Conservation (phyloP, 2,329 filamentous ascomycete genomes). For the Cladosporium sp. region DNA sequence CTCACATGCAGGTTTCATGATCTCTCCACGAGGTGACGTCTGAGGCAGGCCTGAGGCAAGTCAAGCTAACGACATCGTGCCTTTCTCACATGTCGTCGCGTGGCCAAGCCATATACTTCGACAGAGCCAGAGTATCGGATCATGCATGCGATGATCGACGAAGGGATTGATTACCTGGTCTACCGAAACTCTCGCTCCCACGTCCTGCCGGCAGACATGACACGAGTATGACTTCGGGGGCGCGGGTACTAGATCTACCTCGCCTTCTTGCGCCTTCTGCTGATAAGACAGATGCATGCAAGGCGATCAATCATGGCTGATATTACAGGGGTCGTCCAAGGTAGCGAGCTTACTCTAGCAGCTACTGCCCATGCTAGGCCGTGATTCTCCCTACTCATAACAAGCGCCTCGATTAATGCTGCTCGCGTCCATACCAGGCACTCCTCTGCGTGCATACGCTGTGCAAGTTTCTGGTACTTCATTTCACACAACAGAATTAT, state of each 20-base stretch:
- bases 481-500: neutral
- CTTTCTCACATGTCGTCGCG: neutral
- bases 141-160: slow-evolving; percentile 8
- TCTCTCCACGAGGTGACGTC: neutral
- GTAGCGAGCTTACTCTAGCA: neutral
- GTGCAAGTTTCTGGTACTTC: neutral
- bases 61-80: neutral
- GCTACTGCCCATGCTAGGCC: neutral
- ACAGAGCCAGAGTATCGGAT: neutral
- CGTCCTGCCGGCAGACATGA: neutral
- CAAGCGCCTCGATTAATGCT: neutral
- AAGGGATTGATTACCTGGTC: neutral
- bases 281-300: neutral
- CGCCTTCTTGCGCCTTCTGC: neutral
- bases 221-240: neutral
- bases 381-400: neutral
- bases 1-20: neutral
- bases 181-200: slow-evolving; percentile 1
- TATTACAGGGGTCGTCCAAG: neutral
- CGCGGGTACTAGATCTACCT: neutral
- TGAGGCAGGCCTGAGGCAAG: neutral
- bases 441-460: neutral
- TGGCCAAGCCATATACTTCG: slow-evolving; percentile 1
- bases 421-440: neutral
- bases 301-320: neutral